phyloP scores from a whole-genome alignment of 2,329 filamentous ascomycete genomes.

The Juglanconis sp. region DNA sequence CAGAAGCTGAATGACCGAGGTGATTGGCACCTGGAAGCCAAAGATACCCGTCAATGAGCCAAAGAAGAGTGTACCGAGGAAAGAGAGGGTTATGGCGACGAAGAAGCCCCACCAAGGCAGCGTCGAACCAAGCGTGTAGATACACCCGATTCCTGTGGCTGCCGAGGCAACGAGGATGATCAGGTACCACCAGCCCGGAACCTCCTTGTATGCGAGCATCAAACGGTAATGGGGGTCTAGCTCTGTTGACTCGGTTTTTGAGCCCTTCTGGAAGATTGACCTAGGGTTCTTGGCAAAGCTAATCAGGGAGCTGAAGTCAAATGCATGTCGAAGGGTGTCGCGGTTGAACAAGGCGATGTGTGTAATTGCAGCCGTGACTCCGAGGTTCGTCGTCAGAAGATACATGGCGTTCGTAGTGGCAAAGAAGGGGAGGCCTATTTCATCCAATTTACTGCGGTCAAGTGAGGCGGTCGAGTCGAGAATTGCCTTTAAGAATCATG shows the following conservation, averaged over 20 bases:
- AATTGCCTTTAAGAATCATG: constrained; percentile 24
- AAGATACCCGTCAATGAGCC: constrained; percentile 35
- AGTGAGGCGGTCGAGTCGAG: constrained; percentile 37
- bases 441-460: constrained; percentile 30
- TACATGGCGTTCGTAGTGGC: constrained; percentile 36
- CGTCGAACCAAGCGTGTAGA: constrained; percentile 34
- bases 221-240: constrained; percentile 40
- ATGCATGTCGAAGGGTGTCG: constrained; percentile 35
- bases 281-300: neutral
- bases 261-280: constrained; percentile 18
- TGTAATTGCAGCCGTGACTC: constrained; percentile 42
- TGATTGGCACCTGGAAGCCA: constrained; percentile 38
- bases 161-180: constrained; percentile 31
- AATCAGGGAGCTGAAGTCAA: constrained; percentile 16
- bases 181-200: constrained; percentile 41
- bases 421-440: constrained; percentile 39
- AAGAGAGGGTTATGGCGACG: constrained; percentile 32
- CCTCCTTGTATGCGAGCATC: constrained; percentile 39
- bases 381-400: constrained; percentile 42
- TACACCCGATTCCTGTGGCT: constrained; percentile 34
- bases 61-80: constrained; percentile 37
- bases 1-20: constrained; percentile 40
- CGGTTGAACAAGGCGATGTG: constrained; percentile 40
- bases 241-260: constrained; percentile 4
- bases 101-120: constrained; percentile 43